phyloP scores from a whole-genome alignment of 306 rosid genomes.

The Purshia tridentata region DNA sequence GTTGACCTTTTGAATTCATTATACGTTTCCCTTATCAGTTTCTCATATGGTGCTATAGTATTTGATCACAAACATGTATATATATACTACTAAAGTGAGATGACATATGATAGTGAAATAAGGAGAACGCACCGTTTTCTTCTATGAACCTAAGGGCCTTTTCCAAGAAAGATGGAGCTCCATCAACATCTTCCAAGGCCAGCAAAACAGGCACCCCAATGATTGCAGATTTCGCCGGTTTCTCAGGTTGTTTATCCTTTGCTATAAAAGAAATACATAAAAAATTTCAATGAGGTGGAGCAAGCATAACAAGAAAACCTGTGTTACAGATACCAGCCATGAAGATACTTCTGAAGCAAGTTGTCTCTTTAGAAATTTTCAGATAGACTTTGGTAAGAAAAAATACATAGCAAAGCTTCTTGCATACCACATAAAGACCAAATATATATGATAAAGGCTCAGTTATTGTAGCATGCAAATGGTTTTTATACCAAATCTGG shows the following conservation, averaged over 20 bases:
- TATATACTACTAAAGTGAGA: background rate
- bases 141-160: slow-evolving; percentile 84
- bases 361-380: background rate
- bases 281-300: slow-evolving; percentile 23
- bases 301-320: slow-evolving; percentile 1
- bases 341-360: background rate
- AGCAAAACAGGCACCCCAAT: slow-evolving; percentile 85
- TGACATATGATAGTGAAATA: slow-evolving; percentile 4
- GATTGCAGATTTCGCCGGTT: slow-evolving; percentile 58
- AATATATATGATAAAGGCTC: background rate
- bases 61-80: background rate
- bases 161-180: slow-evolving; percentile 92
- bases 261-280: slow-evolving; percentile 44
- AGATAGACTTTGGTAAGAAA: background rate
- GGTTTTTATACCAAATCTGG: slow-evolving; percentile 3
- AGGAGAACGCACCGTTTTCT: slow-evolving; percentile 60
- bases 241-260: slow-evolving; percentile 52
- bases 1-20: no score
- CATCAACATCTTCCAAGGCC: slow-evolving; percentile 94
- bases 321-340: background rate
- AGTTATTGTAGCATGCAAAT: background rate
- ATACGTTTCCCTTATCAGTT: no score
- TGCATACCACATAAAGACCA: background rate
- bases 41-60: no score
- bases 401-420: slow-evolving; percentile 5